Percentiles rank a stretch among this genome's conserved stretches.
Conservation (phyloP, 169 alveolate species). For the Babesia bovis region DNA sequence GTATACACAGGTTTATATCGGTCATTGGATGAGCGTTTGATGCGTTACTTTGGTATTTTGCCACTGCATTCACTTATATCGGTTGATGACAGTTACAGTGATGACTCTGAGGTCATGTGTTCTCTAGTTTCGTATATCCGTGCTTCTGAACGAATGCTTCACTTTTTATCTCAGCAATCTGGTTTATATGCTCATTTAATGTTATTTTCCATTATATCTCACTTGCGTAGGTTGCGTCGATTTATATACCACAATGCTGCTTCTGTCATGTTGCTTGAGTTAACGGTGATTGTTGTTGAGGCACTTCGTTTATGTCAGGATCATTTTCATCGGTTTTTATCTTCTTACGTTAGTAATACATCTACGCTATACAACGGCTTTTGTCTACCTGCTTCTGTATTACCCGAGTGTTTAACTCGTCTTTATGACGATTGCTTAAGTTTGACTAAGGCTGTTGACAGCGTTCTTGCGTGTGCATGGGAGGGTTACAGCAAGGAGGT, state of each 20-base stretch:
- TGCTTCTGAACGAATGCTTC: conserved; percentile 23
- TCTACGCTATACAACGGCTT: not conserved
- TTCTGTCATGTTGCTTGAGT: conserved; percentile 24
- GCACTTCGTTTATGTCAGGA: conserved; percentile 37
- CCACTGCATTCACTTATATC: not conserved
- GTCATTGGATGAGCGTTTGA: not conserved
- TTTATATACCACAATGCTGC: conserved; percentile 21
- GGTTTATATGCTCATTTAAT: conserved; percentile 12
- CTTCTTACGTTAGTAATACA: not conserved
- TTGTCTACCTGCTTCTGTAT: not conserved
- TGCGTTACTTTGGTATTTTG: not conserved
- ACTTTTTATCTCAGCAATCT: conserved; percentile 28
- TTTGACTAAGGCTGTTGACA: not conserved
- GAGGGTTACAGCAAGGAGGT: not conserved
- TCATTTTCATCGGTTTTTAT: conserved; percentile 14
- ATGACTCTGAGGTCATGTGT: conserved; percentile 8
- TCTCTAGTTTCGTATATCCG: conserved; percentile 16
- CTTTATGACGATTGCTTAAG: conserved; percentile 1
- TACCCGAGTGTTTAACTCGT: not conserved
- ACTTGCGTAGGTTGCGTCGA: conserved; percentile 47
- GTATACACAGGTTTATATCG: not conserved
- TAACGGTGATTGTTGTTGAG: conserved; percentile 34
- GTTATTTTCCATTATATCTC: conserved; percentile 18
- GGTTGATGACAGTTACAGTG: not conserved
- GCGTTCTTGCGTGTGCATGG: not conserved